Evolutionary conservation across 257 asterid species (phyloP).

Genomic region (Solanum tarijense): DNA sequence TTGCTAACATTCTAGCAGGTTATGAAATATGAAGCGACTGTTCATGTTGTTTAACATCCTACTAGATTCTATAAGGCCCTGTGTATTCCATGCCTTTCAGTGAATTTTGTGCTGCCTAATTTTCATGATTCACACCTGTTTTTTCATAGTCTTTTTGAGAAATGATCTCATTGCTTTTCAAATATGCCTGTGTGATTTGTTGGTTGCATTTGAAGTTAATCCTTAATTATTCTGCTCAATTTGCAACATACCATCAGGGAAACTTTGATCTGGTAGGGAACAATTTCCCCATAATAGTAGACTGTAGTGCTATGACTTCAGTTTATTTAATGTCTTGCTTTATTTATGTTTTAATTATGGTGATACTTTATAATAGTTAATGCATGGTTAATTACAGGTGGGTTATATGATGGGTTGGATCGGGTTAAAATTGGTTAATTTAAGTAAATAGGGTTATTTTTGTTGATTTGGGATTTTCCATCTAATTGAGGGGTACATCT

Average conservation of each 20-base stretch:
- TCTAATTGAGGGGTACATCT: no score
- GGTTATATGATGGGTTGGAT: no score
- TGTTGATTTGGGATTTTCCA: no score
- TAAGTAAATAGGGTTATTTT: no score
- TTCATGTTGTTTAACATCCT: background rate
- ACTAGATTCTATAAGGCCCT: background rate
- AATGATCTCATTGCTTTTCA: background rate
- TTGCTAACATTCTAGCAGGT: background rate
- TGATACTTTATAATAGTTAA: background rate
- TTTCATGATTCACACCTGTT: background rate
- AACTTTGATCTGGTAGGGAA: slow-evolving; percentile 27
- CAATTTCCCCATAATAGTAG: slow-evolving; percentile 12
- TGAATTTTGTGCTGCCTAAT: background rate
- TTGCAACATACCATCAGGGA: slow-evolving; percentile 6
- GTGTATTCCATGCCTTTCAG: background rate
- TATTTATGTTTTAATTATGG: background rate
- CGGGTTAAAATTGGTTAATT: no score
- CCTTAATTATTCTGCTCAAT: background rate
- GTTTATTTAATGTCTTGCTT: background rate
- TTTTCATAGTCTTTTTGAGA: background rate
- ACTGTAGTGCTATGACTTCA: background rate
- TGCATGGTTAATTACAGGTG: background rate
- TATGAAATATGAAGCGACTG: background rate
- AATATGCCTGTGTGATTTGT: background rate
- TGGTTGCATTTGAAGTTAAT: background rate